Percentiles rank a stretch among this genome's conserved stretches.
These are phyloP conservation scores for Ophiocordyceps robertsii DNA, from an alignment of 2,329 filamentous ascomycete genomes.

Conservation along the genomic window DNA sequence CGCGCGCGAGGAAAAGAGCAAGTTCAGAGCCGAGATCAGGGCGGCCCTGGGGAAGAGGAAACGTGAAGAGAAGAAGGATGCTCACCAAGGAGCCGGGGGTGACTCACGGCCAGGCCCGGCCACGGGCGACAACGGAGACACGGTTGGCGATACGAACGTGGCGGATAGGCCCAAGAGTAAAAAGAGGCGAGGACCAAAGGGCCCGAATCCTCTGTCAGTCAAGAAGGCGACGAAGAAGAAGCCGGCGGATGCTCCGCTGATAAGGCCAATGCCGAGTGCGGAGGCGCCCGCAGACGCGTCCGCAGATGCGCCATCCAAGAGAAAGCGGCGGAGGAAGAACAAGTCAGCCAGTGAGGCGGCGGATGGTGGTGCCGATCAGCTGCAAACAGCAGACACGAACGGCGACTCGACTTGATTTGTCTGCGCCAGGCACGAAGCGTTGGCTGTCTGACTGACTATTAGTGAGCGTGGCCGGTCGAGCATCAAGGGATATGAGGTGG, in stretches of 20 bases:
- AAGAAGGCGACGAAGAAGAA: conserved; percentile 57
- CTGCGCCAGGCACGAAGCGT: neutral
- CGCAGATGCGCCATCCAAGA: conserved; percentile 14
- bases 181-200: conserved; percentile 47
- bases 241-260: conserved; percentile 16
- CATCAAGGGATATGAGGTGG: neutral
- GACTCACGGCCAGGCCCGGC: conserved; percentile 6
- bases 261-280: conserved; percentile 11
- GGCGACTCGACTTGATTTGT: conserved; percentile 9
- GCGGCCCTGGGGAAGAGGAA: conserved; percentile 35
- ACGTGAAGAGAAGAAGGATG: conserved; percentile 28
- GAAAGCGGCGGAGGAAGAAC: conserved; percentile 17
- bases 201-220: conserved; percentile 56
- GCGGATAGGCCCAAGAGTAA: conserved; percentile 38
- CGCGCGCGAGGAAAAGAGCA: conserved; percentile 56
- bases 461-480: no score
- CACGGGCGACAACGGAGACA: conserved; percentile 17
- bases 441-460: neutral
- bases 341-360: conserved; percentile 10
- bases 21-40: conserved; percentile 60
- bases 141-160: conserved; percentile 18
- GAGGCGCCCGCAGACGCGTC: conserved; percentile 10
- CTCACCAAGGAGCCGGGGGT: conserved; percentile 24
- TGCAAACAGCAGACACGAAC: conserved; percentile 3
- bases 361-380: conserved; percentile 4